Percentiles rank a stretch among this genome's conserved stretches.
Evolutionary conservation across 768 basidiomycete genomes (phyloP).

Genomic region (Phlebiopsis gigantea): DNA sequence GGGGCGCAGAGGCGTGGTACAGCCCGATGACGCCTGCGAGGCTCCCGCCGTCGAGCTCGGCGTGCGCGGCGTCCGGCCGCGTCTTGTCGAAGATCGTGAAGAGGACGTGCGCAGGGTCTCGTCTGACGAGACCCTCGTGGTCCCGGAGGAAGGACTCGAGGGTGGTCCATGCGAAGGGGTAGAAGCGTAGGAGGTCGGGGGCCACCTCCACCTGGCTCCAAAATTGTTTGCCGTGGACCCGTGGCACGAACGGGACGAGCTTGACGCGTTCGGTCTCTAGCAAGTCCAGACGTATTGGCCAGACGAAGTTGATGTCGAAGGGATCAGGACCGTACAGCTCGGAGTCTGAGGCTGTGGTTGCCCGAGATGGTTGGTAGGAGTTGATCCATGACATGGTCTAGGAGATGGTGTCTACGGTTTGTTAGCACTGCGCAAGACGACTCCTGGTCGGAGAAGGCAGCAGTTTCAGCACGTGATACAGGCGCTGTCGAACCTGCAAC

Average conservation of each 20-base stretch:
- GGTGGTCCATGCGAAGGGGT: constrained; percentile 25
- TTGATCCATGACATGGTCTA: constrained; percentile 13
- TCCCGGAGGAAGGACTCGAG: constrained; percentile 19
- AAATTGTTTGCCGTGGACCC: constrained; percentile 28
- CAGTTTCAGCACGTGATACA: too few relatives aligned
- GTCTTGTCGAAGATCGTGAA: constrained; percentile 39
- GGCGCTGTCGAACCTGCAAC: too few relatives aligned
- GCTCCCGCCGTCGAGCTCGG: constrained; percentile 24
- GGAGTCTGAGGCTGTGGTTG: not conserved
- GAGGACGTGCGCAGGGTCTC: constrained; percentile 18
- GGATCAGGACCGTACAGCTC: constrained; percentile 25
- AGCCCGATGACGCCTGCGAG: constrained; percentile 40
- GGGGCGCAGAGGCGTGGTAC: constrained; percentile 19
- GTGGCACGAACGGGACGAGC: constrained; percentile 35
- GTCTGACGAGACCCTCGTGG: constrained; percentile 19
- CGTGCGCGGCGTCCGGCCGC: constrained; percentile 22
- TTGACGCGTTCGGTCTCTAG: constrained; percentile 34
- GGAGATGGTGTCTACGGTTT: too few relatives aligned
- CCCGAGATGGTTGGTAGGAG: constrained; percentile 3
- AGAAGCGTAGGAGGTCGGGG: constrained; percentile 26
- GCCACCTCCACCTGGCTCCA: constrained; percentile 20
- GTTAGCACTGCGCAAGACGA: too few relatives aligned
- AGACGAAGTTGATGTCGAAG: constrained; percentile 36
- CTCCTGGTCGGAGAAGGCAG: too few relatives aligned
- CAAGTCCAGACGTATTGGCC: constrained; percentile 23